These are phyloP conservation scores for Saccharomycopsis vini DNA, from an alignment of 805 yeast species.

Conservation along the genomic window DNA sequence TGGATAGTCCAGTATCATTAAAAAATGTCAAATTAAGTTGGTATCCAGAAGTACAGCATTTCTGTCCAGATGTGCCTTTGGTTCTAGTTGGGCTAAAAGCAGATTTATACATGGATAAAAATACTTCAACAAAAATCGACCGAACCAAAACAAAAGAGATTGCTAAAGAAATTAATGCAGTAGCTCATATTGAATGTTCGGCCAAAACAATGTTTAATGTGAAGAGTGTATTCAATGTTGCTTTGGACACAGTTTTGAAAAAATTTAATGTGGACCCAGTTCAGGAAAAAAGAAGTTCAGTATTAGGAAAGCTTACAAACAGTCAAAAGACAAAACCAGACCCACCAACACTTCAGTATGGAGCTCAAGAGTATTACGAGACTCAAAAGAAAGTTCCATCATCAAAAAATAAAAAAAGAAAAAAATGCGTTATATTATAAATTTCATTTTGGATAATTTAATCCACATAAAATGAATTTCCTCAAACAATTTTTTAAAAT, in stretches of 20 bases:
- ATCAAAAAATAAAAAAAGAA: neutral
- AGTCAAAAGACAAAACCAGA: neutral
- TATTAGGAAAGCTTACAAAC: neutral
- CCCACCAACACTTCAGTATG: neutral
- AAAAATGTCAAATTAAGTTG: constrained; percentile 72
- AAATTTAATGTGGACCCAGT: constrained; percentile 1
- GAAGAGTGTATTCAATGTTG: constrained; percentile 56
- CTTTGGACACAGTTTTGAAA: constrained; percentile 24
- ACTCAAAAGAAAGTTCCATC: neutral
- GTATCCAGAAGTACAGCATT: constrained; percentile 80
- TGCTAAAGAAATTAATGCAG: constrained; percentile 57
- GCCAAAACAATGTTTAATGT: constrained; percentile 65
- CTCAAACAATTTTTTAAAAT: too few species aligned
- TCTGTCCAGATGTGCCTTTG: constrained; percentile 73
- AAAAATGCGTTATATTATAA: neutral
- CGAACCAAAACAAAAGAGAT: constrained; percentile 42
- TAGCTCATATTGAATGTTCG: constrained; percentile 70
- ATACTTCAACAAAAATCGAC: constrained; percentile 25
- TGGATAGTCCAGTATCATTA: constrained; percentile 53
- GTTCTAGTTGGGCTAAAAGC: constrained; percentile 76
- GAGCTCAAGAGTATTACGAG: neutral
- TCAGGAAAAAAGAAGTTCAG: neutral
- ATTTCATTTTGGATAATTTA: neutral
- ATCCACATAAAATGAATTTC: too few species aligned
- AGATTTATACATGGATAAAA: constrained; percentile 37